Conservation (phyloP, 352 stramenopile genomes). For the Hyaloperonospora arabidopsidis region DNA sequence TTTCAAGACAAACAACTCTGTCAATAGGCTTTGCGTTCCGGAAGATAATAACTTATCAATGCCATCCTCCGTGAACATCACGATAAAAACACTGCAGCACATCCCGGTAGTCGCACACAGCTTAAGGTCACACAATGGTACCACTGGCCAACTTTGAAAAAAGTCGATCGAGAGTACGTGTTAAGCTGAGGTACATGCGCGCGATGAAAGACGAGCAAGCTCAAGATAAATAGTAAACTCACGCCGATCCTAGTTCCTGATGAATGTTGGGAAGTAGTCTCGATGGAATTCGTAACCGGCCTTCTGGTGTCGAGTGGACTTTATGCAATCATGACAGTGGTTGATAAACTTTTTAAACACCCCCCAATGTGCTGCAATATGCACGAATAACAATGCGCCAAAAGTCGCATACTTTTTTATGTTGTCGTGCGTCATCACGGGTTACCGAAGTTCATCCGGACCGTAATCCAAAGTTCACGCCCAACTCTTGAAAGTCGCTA, state of each 20-base stretch:
- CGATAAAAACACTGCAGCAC: neutral
- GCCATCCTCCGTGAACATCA: neutral
- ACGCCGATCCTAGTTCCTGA: neutral
- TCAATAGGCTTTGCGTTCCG: no score
- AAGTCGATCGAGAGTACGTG: neutral
- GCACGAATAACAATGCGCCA: neutral
- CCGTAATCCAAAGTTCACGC: no score
- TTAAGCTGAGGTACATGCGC: neutral
- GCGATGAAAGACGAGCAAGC: neutral
- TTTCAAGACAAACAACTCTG: no score
- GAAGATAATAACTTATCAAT: no score
- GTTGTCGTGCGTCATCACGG: neutral
- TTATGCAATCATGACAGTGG: neutral
- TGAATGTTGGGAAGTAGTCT: neutral
- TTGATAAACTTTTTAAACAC: neutral
- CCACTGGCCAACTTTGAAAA: neutral
- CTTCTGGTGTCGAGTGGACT: neutral
- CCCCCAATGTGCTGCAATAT: neutral
- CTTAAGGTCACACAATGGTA: neutral
- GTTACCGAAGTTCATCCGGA: neutral
- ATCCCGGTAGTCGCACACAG: neutral
- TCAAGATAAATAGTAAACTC: neutral
- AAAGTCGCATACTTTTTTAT: no score
- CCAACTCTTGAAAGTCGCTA: no score
- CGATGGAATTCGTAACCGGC: neutral